phyloP scores from a whole-genome alignment of 495 filamentous ascomycete genomes.

The Trichoderma orchidacearum region DNA sequence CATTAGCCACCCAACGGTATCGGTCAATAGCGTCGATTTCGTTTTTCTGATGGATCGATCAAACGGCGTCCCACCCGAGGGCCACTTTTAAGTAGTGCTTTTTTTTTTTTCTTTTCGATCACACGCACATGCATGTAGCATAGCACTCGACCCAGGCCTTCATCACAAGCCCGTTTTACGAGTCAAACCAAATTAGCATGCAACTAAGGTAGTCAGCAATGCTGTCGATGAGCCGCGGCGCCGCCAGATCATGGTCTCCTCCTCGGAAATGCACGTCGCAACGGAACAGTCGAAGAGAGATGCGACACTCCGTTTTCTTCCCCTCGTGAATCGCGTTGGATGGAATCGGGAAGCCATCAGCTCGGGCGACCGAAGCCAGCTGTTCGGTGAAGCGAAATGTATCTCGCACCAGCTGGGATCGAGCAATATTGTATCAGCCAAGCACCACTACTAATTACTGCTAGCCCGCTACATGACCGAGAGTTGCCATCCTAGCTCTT shows the following conservation, averaged over 20 bases:
- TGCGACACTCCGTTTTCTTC: not conserved
- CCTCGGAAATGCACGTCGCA: not conserved
- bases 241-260: not conserved
- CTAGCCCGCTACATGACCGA: not conserved
- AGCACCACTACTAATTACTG: too few relatives aligned
- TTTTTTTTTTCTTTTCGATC: not conserved
- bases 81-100: not conserved
- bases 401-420: too few relatives aligned
- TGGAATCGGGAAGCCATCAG: too few relatives aligned
- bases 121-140: not conserved
- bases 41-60: not conserved
- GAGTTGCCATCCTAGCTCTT: not conserved
- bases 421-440: not conserved
- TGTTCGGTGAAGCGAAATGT: too few relatives aligned
- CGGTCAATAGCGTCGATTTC: not conserved
- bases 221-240: not conserved
- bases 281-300: not conserved
- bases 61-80: not conserved
- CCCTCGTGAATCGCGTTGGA: too few relatives aligned
- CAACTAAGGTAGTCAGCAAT: not conserved
- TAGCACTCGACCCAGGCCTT: not conserved
- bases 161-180: not conserved
- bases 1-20: not conserved
- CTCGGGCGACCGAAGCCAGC: too few relatives aligned
- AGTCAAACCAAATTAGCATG: slow-evolving; percentile 1